Percentiles rank a stretch among this genome's conserved stretches.
These are phyloP conservation scores for Anthoceros angustus DNA, from an alignment of 225 moss, liverwort and hornwort species.

Conservation along the genomic window DNA sequence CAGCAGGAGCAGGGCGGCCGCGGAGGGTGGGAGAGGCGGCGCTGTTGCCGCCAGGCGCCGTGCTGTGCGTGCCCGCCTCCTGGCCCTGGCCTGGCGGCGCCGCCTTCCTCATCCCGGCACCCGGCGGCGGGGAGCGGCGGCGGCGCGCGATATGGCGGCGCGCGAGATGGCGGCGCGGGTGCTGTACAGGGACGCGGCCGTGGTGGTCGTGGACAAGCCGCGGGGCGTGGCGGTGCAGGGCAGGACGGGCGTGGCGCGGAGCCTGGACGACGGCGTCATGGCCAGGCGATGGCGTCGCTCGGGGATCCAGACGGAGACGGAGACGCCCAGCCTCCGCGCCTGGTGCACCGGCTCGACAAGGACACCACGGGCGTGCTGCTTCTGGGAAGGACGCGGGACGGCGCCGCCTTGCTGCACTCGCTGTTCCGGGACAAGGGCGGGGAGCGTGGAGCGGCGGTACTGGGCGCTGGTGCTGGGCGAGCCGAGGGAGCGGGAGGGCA, in stretches of 20 bases:
- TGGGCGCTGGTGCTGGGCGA: constrained; percentile 74
- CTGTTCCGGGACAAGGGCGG: constrained; percentile 63
- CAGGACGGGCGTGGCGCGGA: constrained; percentile 62
- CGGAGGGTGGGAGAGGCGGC: constrained; percentile 62
- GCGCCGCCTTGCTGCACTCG: constrained; percentile 61
- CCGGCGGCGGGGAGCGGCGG: constrained; percentile 12
- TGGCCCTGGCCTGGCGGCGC: constrained; percentile 19
- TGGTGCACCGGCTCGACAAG: constrained; percentile 96
- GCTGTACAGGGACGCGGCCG: constrained; percentile 66
- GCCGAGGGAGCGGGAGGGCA: constrained; percentile 45
- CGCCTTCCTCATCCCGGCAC: background rate
- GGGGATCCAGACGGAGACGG: constrained; percentile 34
- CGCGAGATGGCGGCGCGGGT: constrained; percentile 63
- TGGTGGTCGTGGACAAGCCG: constrained; percentile 49
- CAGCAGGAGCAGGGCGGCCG: constrained; percentile 1
- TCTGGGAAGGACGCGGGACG: constrained; percentile 70
- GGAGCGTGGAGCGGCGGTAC: constrained; percentile 47
- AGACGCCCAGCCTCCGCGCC: constrained; percentile 22
- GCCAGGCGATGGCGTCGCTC: constrained; percentile 44
- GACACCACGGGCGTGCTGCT: constrained; percentile 84
- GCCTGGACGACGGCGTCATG: constrained; percentile 69
- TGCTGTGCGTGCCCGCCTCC: constrained; percentile 57
- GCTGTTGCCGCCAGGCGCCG: constrained; percentile 44
- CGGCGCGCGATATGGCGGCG: constrained; percentile 19
- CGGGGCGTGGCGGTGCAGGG: constrained; percentile 41